Evolutionary conservation across 768 basidiomycete genomes (phyloP).

Genomic region (Ephemerocybe angulata): DNA sequence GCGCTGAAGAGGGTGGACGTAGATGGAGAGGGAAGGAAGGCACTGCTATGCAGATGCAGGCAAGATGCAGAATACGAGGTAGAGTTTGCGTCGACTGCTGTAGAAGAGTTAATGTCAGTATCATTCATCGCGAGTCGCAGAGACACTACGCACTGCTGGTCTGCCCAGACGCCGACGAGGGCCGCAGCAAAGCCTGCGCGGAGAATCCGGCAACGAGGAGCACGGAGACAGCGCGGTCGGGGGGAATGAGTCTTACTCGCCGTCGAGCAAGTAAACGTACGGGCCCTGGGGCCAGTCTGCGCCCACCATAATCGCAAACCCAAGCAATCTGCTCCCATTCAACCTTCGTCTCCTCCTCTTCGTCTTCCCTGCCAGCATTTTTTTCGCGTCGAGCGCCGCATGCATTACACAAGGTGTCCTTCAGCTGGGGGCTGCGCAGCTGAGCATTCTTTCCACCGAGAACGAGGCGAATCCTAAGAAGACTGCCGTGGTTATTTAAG

Average conservation of each 20-base stretch:
- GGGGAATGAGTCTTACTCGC: slow-evolving; percentile 61
- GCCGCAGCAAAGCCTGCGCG: slow-evolving; percentile 69
- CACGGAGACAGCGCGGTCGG: slow-evolving; percentile 61
- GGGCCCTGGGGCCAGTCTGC: slow-evolving; percentile 82
- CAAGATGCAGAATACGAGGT: slow-evolving; percentile 65
- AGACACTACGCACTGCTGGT: slow-evolving; percentile 54
- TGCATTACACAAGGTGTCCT: no score
- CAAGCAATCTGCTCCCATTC: no score
- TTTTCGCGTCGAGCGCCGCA: no score
- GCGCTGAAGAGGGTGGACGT: slow-evolving; percentile 74
- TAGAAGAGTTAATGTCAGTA: background rate
- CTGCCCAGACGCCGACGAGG: slow-evolving; percentile 73
- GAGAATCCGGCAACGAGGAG: slow-evolving; percentile 78
- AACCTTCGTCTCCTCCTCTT: no score
- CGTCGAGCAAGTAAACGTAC: slow-evolving; percentile 72
- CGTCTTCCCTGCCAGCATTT: no score
- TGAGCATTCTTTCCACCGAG: no score
- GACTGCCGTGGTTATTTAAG: no score
- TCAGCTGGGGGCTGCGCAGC: no score
- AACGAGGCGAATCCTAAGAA: no score
- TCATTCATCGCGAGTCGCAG: background rate
- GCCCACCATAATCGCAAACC: slow-evolving; percentile 73
- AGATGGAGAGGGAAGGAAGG: slow-evolving; percentile 60
- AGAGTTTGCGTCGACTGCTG: slow-evolving; percentile 66
- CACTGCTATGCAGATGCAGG: slow-evolving; percentile 58